A percentile compares a stretch with the other conserved stretches of the same genome.
Conservation (phyloP, 2,329 filamentous ascomycete species). For the Colletotrichum caudatum region DNA sequence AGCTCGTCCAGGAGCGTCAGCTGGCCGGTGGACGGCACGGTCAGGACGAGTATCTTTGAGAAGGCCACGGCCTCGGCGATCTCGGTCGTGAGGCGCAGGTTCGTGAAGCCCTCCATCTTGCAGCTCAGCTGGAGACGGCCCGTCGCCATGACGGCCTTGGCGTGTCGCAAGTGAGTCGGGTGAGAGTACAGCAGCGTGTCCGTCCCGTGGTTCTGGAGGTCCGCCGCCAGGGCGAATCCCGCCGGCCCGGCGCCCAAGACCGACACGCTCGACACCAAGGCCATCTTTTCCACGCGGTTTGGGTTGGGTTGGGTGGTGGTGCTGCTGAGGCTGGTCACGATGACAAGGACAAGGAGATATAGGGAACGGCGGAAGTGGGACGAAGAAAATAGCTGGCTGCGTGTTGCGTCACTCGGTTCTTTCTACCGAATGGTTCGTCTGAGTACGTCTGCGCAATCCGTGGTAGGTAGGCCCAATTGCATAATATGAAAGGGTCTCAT, state of each 20-base stretch:
- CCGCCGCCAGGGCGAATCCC: constrained; percentile 30
- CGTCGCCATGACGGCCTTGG: constrained; percentile 21
- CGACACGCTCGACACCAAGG: constrained; percentile 8
- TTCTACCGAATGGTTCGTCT: too few relatives aligned
- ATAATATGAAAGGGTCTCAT: not conserved
- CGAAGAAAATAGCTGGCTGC: not conserved
- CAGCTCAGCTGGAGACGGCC: constrained; percentile 17
- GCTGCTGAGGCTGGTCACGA: not conserved
- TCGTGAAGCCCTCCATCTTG: constrained; percentile 23
- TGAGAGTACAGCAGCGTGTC: constrained; percentile 27
- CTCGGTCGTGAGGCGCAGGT: constrained; percentile 23
- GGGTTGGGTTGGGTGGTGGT: too few relatives aligned
- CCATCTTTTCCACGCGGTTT: not conserved
- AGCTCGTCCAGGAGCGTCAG: constrained; percentile 25
- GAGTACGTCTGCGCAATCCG: not conserved
- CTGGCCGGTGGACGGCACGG: constrained; percentile 31
- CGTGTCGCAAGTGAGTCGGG: constrained; percentile 26
- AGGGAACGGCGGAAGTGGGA: too few relatives aligned
- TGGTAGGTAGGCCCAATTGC: not conserved
- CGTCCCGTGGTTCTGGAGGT: constrained; percentile 15
- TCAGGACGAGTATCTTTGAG: constrained; percentile 23
- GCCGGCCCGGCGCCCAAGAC: constrained; percentile 32
- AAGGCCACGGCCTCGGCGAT: constrained; percentile 23
- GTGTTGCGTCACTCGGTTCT: not conserved
- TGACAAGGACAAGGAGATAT: not conserved